These are phyloP conservation scores for Amesomyces nigricolor DNA, from an alignment of 2,329 filamentous ascomycete species.

Conservation along the genomic window DNA sequence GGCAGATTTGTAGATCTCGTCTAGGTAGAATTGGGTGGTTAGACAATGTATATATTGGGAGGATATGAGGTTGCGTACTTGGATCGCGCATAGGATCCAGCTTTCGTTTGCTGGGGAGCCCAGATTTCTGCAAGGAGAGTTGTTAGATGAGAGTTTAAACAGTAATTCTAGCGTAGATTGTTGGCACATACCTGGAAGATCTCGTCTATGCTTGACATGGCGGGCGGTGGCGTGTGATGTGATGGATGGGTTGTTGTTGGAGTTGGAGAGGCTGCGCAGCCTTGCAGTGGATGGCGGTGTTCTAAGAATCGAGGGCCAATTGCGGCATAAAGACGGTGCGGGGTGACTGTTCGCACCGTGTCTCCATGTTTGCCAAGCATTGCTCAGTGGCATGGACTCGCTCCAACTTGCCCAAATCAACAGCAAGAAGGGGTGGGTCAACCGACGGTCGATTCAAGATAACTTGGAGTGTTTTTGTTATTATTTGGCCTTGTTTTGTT, in stretches of 20 bases:
- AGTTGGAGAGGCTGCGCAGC: not conserved
- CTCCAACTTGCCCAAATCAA: too few relatives aligned
- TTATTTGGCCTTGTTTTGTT: too few relatives aligned
- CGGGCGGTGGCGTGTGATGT: conserved; percentile 12
- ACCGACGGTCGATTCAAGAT: too few relatives aligned
- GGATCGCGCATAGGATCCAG: conserved; percentile 57
- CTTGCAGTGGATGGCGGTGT: not conserved
- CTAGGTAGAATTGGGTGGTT: conserved; percentile 32
- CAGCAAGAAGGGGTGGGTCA: too few relatives aligned
- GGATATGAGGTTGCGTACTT: conserved; percentile 41
- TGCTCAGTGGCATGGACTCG: too few relatives aligned
- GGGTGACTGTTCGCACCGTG: too few relatives aligned
- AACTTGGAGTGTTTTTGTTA: too few relatives aligned
- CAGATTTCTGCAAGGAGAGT: conserved; percentile 33
- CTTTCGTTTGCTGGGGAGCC: conserved; percentile 55
- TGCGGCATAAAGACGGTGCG: not conserved
- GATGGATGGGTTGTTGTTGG: conserved; percentile 1
- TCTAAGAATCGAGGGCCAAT: too few relatives aligned
- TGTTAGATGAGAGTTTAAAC: not conserved
- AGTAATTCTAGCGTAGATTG: not conserved
- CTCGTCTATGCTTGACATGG: conserved; percentile 54
- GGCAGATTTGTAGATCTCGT: conserved; percentile 59
- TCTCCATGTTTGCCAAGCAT: too few relatives aligned
- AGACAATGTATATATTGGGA: not conserved
- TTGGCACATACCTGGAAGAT: conserved; percentile 47